Percentiles rank a stretch among this genome's conserved stretches.
These are phyloP conservation scores for Sphaceloma murrayae DNA, from an alignment of 2,329 filamentous ascomycete genomes.

Conservation along the genomic window DNA sequence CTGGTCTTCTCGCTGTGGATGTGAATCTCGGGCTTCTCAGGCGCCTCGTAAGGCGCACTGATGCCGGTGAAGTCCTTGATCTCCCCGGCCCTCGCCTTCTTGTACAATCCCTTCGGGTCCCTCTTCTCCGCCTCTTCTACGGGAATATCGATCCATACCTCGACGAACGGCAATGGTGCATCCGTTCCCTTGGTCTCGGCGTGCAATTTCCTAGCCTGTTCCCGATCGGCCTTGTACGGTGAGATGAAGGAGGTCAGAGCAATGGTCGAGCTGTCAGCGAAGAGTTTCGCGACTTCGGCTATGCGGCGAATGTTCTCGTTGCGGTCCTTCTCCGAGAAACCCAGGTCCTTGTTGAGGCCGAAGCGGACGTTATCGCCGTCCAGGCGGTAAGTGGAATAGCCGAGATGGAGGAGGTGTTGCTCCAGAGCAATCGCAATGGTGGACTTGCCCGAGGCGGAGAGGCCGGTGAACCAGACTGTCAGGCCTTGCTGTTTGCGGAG, in stretches of 20 bases:
- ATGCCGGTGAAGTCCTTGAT: conserved; percentile 98
- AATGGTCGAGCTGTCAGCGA: conserved; percentile 79
- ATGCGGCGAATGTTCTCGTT: conserved; percentile 98
- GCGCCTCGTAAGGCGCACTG: conserved; percentile 88
- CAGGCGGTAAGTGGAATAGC: conserved; percentile 76
- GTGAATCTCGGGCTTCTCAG: conserved; percentile 73
- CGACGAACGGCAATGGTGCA: conserved; percentile 70
- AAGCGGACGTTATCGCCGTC: conserved; percentile 98
- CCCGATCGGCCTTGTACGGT: conserved; percentile 79
- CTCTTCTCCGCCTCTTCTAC: conserved; percentile 87
- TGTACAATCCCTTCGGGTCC: conserved; percentile 95
- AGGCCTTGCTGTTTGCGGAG: conserved; percentile 77
- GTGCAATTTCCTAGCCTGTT: conserved; percentile 74
- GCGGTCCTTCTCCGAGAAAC: conserved; percentile 84
- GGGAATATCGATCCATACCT: conserved; percentile 87
- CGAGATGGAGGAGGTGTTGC: conserved; percentile 85
- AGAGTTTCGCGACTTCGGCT: conserved; percentile 92
- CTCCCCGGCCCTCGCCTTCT: conserved; percentile 85
- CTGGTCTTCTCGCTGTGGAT: conserved; percentile 72
- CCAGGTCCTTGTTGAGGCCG: conserved; percentile 94
- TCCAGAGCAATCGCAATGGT: conserved; percentile 94
- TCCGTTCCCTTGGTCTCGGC: conserved; percentile 48
- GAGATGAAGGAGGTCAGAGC: conserved; percentile 96
- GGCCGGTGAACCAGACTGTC: conserved; percentile 96
- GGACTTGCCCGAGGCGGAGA: conserved; percentile 93